phyloP scores from a whole-genome alignment of 148 eudicot genomes.

The Gaultheria prostrata region DNA sequence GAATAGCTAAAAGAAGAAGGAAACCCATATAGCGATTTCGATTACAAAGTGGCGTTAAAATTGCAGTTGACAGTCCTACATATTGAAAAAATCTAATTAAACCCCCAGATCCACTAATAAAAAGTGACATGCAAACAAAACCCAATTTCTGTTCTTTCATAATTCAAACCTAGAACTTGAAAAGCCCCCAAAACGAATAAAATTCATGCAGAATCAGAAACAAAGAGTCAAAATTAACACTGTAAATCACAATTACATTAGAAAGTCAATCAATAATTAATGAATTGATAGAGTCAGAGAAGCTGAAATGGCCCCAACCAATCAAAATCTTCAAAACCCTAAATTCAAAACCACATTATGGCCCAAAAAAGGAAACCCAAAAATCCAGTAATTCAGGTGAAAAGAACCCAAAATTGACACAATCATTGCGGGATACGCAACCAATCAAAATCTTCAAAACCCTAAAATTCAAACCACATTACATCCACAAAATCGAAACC shows the following conservation, averaged over 20 bases:
- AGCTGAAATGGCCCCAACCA: background rate
- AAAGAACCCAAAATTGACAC: background rate
- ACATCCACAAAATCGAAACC: background rate
- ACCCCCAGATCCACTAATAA: background rate
- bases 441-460: background rate
- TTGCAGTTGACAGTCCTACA: background rate
- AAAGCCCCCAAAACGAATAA: background rate
- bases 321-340: background rate
- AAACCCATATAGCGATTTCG: background rate
- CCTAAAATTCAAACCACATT: background rate
- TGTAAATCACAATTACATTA: background rate
- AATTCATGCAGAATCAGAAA: background rate
- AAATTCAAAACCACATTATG: constrained; percentile 1
- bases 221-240: background rate
- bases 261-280: background rate
- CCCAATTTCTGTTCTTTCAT: constrained; percentile 6
- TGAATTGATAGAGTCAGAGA: background rate
- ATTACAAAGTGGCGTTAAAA: background rate
- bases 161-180: background rate
- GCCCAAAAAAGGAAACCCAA: background rate
- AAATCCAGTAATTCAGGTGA: background rate
- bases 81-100: background rate
- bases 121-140: constrained; percentile 16
- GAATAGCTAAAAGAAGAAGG: background rate
- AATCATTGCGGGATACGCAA: background rate